Percentiles rank a stretch among this genome's conserved stretches.
phyloP scores from a whole-genome alignment of 2,329 filamentous ascomycete genomes.

The Alternaria sp. region DNA sequence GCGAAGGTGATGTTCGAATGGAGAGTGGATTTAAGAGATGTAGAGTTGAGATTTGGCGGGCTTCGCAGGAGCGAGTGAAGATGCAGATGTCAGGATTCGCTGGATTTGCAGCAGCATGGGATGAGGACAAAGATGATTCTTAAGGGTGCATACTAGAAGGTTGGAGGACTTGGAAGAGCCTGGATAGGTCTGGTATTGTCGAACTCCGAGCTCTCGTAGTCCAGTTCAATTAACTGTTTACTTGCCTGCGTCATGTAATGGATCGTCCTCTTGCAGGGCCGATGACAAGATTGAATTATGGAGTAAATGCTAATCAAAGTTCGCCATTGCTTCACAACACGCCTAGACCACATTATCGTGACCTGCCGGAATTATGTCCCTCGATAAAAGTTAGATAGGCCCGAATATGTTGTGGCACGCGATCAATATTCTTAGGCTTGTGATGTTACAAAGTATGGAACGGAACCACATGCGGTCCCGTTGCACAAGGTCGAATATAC shows the following conservation, averaged over 20 bases:
- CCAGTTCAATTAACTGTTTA: not conserved
- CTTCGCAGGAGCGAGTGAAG: not conserved
- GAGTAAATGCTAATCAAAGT: not conserved
- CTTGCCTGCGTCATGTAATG: not conserved
- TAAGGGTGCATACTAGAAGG: not conserved
- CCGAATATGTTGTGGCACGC: not conserved
- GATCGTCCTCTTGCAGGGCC: not conserved
- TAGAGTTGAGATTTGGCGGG: not conserved
- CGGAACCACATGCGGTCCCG: not conserved
- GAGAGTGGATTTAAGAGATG: not conserved
- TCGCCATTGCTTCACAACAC: not conserved
- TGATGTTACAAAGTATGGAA: not conserved
- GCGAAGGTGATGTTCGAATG: not conserved
- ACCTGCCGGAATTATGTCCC: not conserved
- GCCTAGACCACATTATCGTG: not conserved
- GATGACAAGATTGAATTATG: not conserved
- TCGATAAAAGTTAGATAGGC: not conserved
- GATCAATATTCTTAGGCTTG: not conserved
- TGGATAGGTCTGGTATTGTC: not conserved
- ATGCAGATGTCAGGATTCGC: not conserved
- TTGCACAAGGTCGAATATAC: not conserved
- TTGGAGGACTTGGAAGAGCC: not conserved
- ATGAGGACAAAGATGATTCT: not conserved
- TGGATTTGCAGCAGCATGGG: not conserved
- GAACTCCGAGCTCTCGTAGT: not conserved